Evolutionary conservation across 257 asterid genomes (phyloP).

Genomic region (Handroanthus guayacan): DNA sequence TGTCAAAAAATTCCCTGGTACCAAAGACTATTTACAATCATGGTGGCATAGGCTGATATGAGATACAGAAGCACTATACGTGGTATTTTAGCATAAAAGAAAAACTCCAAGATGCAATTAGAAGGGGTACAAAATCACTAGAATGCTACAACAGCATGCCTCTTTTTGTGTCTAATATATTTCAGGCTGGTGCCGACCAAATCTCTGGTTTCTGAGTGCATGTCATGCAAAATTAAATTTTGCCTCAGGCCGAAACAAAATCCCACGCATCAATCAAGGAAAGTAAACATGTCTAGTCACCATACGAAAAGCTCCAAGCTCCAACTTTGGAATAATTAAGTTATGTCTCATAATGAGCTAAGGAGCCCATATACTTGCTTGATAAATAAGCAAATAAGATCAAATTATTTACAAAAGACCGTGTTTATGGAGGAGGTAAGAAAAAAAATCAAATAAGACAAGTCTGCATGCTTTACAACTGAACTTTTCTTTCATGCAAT

Average conservation of each 20-base stretch:
- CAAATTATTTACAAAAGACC: conserved; percentile 1
- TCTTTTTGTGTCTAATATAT: neutral
- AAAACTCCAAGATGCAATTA: neutral
- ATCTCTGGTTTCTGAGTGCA: too few species aligned
- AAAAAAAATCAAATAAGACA: neutral
- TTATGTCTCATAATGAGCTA: neutral
- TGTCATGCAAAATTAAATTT: too few species aligned
- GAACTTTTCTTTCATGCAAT: neutral
- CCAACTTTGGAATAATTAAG: neutral
- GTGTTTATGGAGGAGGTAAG: conserved; percentile 8
- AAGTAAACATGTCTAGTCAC: too few species aligned
- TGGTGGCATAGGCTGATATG: neutral
- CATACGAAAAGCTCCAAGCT: too few species aligned
- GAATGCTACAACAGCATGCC: neutral
- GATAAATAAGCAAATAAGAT: neutral
- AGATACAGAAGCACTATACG: conserved; percentile 1
- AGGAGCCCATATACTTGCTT: neutral
- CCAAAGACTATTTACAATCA: conserved; percentile 21
- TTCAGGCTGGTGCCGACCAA: too few species aligned
- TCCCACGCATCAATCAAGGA: too few species aligned
- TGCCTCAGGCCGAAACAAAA: too few species aligned
- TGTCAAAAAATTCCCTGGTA: neutral
- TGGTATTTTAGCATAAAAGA: neutral
- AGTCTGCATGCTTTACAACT: neutral
- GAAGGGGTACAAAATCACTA: neutral